Conservation (phyloP, 768 basidiomycete species). For the Boletus pseudo-olivaceus region DNA sequence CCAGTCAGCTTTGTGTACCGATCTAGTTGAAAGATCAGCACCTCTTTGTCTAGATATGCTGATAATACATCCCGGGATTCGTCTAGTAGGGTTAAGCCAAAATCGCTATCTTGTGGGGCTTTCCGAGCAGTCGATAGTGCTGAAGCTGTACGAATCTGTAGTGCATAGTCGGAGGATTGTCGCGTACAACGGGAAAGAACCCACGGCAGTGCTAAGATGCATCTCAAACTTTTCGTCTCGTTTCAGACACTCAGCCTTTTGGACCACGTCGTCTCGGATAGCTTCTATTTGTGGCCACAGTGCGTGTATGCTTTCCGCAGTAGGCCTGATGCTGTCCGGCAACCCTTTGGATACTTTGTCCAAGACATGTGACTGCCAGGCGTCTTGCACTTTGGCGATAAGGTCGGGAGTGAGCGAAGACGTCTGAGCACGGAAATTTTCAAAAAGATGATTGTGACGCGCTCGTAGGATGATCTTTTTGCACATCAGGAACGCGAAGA, state of each 20-base stretch:
- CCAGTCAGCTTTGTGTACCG: conserved; percentile 3
- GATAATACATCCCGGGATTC: conserved; percentile 77
- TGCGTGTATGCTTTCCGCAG: conserved; percentile 45
- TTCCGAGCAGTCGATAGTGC: conserved; percentile 53
- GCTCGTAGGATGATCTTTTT: conserved; percentile 89
- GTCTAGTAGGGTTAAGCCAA: conserved; percentile 60
- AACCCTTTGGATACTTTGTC: conserved; percentile 65
- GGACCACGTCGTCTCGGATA: conserved; percentile 50
- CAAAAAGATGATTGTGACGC: conserved; percentile 71
- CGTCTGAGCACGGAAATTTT: conserved; percentile 56
- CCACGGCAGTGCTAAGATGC: conserved; percentile 76
- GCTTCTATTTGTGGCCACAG: conserved; percentile 56
- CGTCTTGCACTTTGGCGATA: conserved; percentile 50
- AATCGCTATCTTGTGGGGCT: conserved; percentile 39
- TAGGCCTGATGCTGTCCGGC: conserved; percentile 45
- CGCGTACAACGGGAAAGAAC: conserved; percentile 25
- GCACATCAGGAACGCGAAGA: conserved; percentile 3
- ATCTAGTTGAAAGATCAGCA: conserved; percentile 27
- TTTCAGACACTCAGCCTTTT: conserved; percentile 68
- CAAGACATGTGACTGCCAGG: conserved; percentile 65
- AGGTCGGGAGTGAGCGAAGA: conserved; percentile 54
- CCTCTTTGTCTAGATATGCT: conserved; percentile 69
- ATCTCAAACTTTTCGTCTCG: conserved; percentile 92
- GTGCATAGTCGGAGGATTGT: conserved; percentile 14
- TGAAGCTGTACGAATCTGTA: conserved; percentile 46